Conservation (phyloP, 2,329 filamentous ascomycete species). For the Didymella pinodella region DNA sequence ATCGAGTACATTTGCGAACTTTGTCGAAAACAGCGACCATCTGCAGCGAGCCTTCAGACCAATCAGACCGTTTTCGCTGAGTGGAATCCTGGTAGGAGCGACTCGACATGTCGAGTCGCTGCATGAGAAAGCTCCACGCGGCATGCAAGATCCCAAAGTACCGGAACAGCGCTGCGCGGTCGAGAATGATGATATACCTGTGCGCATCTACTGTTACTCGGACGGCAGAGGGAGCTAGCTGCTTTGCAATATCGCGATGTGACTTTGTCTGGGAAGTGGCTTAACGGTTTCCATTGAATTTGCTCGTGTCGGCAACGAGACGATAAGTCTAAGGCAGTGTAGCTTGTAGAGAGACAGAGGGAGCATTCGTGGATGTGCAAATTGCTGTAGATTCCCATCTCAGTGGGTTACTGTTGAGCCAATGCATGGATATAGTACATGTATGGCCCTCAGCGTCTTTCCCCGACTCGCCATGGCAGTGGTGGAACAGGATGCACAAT, state of each 20-base stretch:
- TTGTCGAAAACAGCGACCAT: background rate
- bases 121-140: background rate
- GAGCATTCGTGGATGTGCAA: background rate
- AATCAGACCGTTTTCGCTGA: background rate
- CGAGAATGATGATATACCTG: too few species aligned
- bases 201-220: too few species aligned
- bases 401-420: too few species aligned
- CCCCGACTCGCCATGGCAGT: background rate
- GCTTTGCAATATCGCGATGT: too few species aligned
- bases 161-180: too few species aligned
- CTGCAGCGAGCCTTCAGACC: background rate
- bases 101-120: slow-evolving; percentile 5
- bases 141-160: background rate
- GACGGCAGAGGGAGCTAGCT: too few species aligned
- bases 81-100: background rate
- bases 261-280: too few species aligned
- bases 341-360: background rate
- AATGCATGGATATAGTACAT: background rate
- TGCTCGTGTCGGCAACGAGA: background rate
- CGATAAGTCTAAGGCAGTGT: background rate
- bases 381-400: background rate
- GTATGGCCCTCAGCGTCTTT: background rate
- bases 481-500: background rate
- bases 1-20: background rate
- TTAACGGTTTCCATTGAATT: background rate